Base-by-base conservation (phyloP, 805 yeast species). In the Yarrowia sp. region DNA sequence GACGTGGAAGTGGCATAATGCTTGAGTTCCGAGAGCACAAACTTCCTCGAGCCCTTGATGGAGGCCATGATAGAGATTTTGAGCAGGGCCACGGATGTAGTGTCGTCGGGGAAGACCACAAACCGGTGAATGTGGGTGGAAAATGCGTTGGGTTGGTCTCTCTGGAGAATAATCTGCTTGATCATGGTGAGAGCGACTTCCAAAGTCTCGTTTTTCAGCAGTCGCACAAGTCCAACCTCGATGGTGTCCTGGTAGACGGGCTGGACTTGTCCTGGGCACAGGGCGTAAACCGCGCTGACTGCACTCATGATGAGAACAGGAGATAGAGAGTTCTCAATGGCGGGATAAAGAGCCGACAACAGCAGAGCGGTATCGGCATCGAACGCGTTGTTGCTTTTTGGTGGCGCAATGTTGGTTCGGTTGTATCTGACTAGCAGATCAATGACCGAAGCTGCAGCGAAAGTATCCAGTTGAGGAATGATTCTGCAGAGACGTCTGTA, bases 391-490 rank as follows among this genome's bases (percentile, higher is more conserved):
- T 32, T 45, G 12, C 65, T 52, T 41, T 19, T n/a, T 14, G 61
- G 59, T 32, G 77, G 80, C 58, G 87, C 84, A 45, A 92, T 74
- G 75, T 82, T 92, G 8, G 77, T 72, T 67, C 92, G 83, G 42
- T 86, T 81, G 76, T 95, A 95, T 65, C 86, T 85, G 0, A 88
- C 84, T 63, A 93, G 79, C 5, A 90, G 72, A 59, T 90, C 90
- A 22, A 91, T 79, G 15, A 87, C 76, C 11, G 80, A 74, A 0
- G 83, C 77, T 74, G 90, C 92, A 9, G 91, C 79, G 89, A 92
- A 91, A 67, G 88, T 89, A 70, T 92, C 97, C 68, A 94, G 81
- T 1, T 83, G 81, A 0, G 74, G 72, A 14, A 81, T 36, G 86
- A 71, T 41, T 79, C 74, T 69, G 70, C 91, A 86, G 63, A 84